phyloP scores from a whole-genome alignment of 768 basidiomycete species.

The Mycena venus region DNA sequence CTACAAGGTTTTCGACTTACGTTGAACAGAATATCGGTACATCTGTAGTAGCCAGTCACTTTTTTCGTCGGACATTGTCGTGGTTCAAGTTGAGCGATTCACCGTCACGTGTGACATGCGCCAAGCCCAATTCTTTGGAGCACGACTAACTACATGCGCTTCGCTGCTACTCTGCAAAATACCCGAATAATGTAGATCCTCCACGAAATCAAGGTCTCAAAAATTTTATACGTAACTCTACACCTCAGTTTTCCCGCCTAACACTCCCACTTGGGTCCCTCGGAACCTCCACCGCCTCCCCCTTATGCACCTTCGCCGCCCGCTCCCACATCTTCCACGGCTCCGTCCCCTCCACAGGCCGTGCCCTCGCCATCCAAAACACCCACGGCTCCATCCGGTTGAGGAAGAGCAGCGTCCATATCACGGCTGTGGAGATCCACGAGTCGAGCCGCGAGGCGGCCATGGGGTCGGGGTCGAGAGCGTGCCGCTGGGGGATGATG shows the following conservation, averaged over 20 bases:
- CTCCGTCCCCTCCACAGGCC: slow-evolving; percentile 65
- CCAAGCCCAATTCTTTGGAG: too few species aligned
- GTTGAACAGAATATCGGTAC: slow-evolving; percentile 87
- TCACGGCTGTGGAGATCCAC: slow-evolving; percentile 22
- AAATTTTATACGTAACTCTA: neutral
- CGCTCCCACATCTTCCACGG: slow-evolving; percentile 69
- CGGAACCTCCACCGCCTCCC: neutral
- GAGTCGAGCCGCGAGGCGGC: slow-evolving; percentile 26
- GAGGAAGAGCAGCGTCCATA: slow-evolving; percentile 44
- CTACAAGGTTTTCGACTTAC: neutral
- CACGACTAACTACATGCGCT: too few species aligned
- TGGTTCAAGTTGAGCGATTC: too few species aligned
- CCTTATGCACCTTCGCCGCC: slow-evolving; percentile 31
- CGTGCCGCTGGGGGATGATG: slow-evolving; percentile 41
- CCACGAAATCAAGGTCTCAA: too few species aligned
- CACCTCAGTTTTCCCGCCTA: neutral
- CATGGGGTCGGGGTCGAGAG: slow-evolving; percentile 37
- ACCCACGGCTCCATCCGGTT: slow-evolving; percentile 54
- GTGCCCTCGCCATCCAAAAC: slow-evolving; percentile 54
- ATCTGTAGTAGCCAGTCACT: slow-evolving; percentile 82
- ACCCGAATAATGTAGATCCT: too few species aligned
- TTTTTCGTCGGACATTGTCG: neutral
- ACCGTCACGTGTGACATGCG: too few species aligned
- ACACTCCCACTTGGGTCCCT: slow-evolving; percentile 6
- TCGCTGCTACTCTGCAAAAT: too few species aligned